Conservation (phyloP, 2,329 filamentous ascomycete species). For the Thyridium curvatum region DNA sequence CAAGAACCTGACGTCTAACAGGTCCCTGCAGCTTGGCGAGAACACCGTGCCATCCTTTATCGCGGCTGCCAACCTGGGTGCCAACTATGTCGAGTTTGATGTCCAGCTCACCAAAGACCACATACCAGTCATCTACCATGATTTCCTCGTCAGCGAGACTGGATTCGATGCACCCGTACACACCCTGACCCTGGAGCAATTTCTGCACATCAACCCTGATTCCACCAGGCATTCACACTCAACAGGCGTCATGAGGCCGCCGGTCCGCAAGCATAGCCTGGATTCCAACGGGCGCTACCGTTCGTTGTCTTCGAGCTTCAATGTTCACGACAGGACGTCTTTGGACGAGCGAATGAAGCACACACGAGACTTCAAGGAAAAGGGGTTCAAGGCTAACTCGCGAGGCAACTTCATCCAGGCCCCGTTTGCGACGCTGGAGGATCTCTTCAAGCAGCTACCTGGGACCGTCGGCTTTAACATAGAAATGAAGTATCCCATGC, state of each 20-base stretch:
- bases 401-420: slow-evolving; percentile 93
- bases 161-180: slow-evolving; percentile 96
- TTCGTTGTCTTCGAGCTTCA: slow-evolving; percentile 31
- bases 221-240: slow-evolving; percentile 20
- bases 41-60: slow-evolving; percentile 97
- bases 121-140: slow-evolving; percentile 96
- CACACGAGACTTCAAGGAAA: slow-evolving; percentile 87
- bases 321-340: slow-evolving; percentile 17
- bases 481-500: slow-evolving; percentile 98
- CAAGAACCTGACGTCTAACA: slow-evolving; percentile 80
- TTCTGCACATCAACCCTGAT: slow-evolving; percentile 74
- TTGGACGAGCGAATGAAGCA: slow-evolving; percentile 89
- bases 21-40: slow-evolving; percentile 88
- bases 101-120: slow-evolving; percentile 98
- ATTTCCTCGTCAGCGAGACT: slow-evolving; percentile 95
- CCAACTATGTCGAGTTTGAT: slow-evolving; percentile 70
- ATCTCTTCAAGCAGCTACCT: slow-evolving; percentile 82
- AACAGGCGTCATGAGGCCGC: slow-evolving; percentile 16
- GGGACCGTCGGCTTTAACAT: slow-evolving; percentile 91
- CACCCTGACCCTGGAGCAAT: slow-evolving; percentile 90
- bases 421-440: slow-evolving; percentile 90
- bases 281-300: slow-evolving; percentile 28
- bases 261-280: slow-evolving; percentile 5
- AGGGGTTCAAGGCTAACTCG: slow-evolving; percentile 93
- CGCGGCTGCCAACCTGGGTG: slow-evolving; percentile 87